Conservation (phyloP, 2,329 filamentous ascomycete species). For the Sclerotinia glacialis region DNA sequence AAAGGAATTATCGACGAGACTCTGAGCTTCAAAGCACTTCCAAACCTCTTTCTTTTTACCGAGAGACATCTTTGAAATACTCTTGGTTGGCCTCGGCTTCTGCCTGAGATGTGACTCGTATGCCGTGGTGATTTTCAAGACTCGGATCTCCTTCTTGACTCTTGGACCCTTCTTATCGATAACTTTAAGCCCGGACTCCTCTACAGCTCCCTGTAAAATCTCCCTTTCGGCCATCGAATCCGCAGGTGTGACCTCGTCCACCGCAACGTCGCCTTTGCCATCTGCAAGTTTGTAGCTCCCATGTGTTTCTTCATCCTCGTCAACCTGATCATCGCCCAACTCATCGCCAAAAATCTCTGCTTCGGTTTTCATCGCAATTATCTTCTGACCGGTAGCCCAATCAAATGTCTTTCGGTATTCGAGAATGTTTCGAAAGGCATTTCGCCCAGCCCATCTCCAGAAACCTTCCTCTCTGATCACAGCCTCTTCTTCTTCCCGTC, state of each 20-base stretch:
- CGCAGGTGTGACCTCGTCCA: no score
- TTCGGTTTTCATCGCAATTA: constrained; percentile 3
- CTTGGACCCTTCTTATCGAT: neutral
- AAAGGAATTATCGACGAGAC: neutral
- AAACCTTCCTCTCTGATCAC: constrained; percentile 36
- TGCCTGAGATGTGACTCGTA: neutral
- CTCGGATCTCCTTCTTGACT: neutral
- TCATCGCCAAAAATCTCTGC: constrained; percentile 13
- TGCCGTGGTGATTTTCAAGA: constrained; percentile 11
- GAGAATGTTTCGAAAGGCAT: constrained; percentile 29
- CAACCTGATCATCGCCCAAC: neutral
- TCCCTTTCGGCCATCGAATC: neutral
- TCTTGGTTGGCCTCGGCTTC: constrained; percentile 1
- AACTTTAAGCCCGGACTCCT: neutral
- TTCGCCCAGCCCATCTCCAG: constrained; percentile 38
- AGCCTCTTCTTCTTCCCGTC: constrained; percentile 33
- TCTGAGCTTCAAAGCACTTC: neutral
- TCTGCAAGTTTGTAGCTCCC: neutral
- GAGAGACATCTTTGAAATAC: neutral
- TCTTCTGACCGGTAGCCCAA: constrained; percentile 38
- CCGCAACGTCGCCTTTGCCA: neutral
- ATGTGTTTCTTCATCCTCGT: neutral
- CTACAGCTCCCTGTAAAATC: neutral
- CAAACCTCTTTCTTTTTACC: neutral
- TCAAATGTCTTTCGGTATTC: constrained; percentile 31